Evolutionary conservation across 2,329 filamentous ascomycete species (phyloP), one percentile per base, ranked within the genome.

Genomic region (Fusarium chuoi): DNA sequence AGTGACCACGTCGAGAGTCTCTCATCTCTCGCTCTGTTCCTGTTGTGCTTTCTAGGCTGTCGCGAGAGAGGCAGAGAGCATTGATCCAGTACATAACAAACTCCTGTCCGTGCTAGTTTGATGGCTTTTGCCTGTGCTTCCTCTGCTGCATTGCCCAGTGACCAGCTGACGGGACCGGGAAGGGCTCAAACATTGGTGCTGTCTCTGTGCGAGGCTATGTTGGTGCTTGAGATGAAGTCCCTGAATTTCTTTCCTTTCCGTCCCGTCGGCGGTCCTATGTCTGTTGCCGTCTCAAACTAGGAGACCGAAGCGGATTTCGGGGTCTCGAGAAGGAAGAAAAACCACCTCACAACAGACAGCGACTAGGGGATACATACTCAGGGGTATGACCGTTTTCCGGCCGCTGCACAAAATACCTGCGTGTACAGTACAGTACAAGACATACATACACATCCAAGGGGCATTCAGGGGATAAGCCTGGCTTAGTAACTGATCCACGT

Each of bases 161-260:
- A 62, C 71, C 63, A 60, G 65, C 62, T 64, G 67, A 68, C 45
- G 51, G 56, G 61, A 56, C 65, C 30, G 44, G 63, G 51, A 55
- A 64, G 36, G 41, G 56, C 59, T 69, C 71, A 75, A 72, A 74
- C 71, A 61, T 65, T 75, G 71, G 71, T 67, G 68, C 44, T 74
- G 71, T 59, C 35, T 61, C 46, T 71, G 62, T 72, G 55, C 68
- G 42, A 74, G 38, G 46, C 46, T 62, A 56, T 62, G 39, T 36
- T 24, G 46, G 42, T 68, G 58, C 58, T 74, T 70, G 44, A 56
- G 36, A 46, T 69, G 33, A 65, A 36, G 68, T 75, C 59, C 71
- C 71, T 74, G 65, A 51, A 72, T 75, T 75, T 75, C 63, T 73
- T 73, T 73, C 14, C 26, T 48, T 48, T 75, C 71, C 60, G 33